These are phyloP conservation scores for Austroboletus niveus DNA, from an alignment of 1,284 basidiomycete species.

Conservation along the genomic window DNA sequence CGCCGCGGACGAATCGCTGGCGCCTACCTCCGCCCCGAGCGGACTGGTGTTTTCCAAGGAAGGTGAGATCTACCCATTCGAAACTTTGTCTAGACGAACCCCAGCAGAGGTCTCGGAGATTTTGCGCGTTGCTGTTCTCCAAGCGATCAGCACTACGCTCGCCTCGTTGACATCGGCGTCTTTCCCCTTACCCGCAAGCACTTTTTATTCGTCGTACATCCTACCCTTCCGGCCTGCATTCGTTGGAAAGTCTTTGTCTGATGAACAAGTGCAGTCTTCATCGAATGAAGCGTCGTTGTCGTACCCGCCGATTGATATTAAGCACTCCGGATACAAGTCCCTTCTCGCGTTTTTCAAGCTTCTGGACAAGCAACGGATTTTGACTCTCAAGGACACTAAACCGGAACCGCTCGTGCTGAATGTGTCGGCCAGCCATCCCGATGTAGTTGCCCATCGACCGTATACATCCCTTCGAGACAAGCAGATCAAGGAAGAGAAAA, in stretches of 20 bases:
- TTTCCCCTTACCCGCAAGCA: slow-evolving; percentile 76
- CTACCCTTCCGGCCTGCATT: slow-evolving; percentile 73
- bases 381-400: slow-evolving; percentile 73
- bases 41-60: slow-evolving; percentile 20
- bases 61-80: slow-evolving; percentile 19
- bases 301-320: slow-evolving; percentile 53
- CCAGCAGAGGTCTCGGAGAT: slow-evolving; percentile 60
- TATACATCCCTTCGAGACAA: slow-evolving; percentile 66
- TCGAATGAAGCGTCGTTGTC: slow-evolving; percentile 30
- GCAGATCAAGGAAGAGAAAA: slow-evolving; percentile 53
- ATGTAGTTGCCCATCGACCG: slow-evolving; percentile 48
- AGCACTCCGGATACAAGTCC: slow-evolving; percentile 76
- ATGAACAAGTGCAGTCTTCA: slow-evolving; percentile 34
- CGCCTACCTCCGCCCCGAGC: slow-evolving; percentile 8
- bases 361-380: slow-evolving; percentile 66
- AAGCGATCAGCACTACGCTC: slow-evolving; percentile 55
- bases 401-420: slow-evolving; percentile 62
- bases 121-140: slow-evolving; percentile 69
- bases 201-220: slow-evolving; percentile 74
- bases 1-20: slow-evolving; percentile 3
- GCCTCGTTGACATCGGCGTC: slow-evolving; percentile 46
- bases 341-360: slow-evolving; percentile 77
- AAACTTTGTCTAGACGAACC: slow-evolving; percentile 1
- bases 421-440: slow-evolving; percentile 61
- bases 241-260: slow-evolving; percentile 7